phyloP scores from a whole-genome alignment of 1,284 basidiomycete species.

The Macrocybe sp. region DNA sequence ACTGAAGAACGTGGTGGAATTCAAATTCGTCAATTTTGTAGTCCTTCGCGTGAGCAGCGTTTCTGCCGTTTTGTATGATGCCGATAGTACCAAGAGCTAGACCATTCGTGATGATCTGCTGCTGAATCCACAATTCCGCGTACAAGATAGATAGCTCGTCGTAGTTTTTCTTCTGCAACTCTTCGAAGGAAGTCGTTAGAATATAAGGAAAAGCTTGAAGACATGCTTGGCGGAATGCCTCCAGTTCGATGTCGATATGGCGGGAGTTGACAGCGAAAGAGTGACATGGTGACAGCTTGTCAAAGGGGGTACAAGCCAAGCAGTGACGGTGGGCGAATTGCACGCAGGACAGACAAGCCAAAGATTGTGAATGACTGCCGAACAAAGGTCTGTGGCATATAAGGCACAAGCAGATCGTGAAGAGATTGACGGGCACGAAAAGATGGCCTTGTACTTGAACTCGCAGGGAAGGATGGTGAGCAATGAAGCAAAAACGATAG shows the following conservation, averaged over 20 bases:
- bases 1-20: slow-evolving; percentile 46
- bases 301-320: slow-evolving; percentile 20
- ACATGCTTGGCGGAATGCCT: slow-evolving; percentile 48
- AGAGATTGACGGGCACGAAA: slow-evolving; percentile 60
- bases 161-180: slow-evolving; percentile 42
- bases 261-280: slow-evolving; percentile 33
- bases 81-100: slow-evolving; percentile 57
- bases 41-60: slow-evolving; percentile 25
- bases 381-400: slow-evolving; percentile 67
- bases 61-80: slow-evolving; percentile 36
- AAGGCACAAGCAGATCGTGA: slow-evolving; percentile 66
- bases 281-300: slow-evolving; percentile 33
- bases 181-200: slow-evolving; percentile 35
- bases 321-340: slow-evolving; percentile 61
- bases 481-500: slow-evolving; percentile 49
- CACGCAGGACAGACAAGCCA: slow-evolving; percentile 59
- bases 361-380: slow-evolving; percentile 60
- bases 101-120: slow-evolving; percentile 63
- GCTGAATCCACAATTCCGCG: slow-evolving; percentile 57
- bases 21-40: slow-evolving; percentile 47
- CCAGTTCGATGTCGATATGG: slow-evolving; percentile 48
- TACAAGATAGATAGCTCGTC: slow-evolving; percentile 67
- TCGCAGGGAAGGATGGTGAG: slow-evolving; percentile 21
- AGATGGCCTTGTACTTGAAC: slow-evolving; percentile 35
- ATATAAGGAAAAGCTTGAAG: slow-evolving; percentile 45